Evolutionary conservation across 768 basidiomycete genomes (phyloP), one percentile per base, ranked within the genome.

Genomic region (Fomitopsis serialis): DNA sequence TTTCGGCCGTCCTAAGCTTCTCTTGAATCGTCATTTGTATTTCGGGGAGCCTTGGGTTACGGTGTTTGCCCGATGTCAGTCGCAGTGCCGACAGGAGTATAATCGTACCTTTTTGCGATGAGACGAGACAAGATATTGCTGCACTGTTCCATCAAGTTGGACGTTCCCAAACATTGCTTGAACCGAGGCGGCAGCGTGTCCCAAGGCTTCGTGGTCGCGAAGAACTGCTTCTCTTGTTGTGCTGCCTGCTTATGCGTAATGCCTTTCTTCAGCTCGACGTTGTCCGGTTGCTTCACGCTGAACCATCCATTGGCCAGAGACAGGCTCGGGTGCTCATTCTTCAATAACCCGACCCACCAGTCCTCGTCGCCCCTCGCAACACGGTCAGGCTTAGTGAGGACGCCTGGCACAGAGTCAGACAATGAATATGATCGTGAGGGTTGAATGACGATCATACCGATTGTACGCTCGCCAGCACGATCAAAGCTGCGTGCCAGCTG

Each of bases 341-440:
- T 67, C 25, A 87, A 78, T 53, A 80, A 75, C 0, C 64, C 63
- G 1, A 87, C 53, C 88, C 87, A 89, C 1, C 58, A 64, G 0
- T 65, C 65, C 50, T 82, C 81, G 27, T 82, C 80, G 1, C 80
- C 82, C 1, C 63, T 44, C 0, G 77, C 77, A 52, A 82, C 85
- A 8, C 83, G 78, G 57, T 87, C 87, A 0, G 85, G 85, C 57
- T 91, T 89, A 0, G 87, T 91, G 17, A 88, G 73, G 21, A 88
- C 84, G 45, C 86, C 87, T 87, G 43, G 5, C 11, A 10, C 19
- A 12, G n/a, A 29, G 22, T 54, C 12, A 22, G 12, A 45, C 25
- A 17, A 32, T 4, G 32, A 24, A 27, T 19, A 15, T 19, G 3
- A 23, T 2, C n/a, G 13, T 8, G 29, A n/a, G 10, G n/a, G n/a